Conservation (phyloP, 495 filamentous ascomycete genomes). For the Neurospora tetraspora region DNA sequence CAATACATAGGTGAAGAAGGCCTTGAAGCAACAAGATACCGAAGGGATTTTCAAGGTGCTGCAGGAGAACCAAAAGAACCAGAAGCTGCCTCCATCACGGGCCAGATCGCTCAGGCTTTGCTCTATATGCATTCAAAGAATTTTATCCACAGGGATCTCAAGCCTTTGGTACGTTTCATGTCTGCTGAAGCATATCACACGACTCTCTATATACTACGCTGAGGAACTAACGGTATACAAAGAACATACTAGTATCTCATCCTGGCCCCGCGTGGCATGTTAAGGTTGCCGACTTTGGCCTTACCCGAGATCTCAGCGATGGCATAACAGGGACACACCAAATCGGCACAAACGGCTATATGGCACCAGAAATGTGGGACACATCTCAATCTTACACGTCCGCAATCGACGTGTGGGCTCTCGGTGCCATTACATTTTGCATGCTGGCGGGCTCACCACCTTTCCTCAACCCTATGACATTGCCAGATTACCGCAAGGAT, state of each 20-base stretch:
- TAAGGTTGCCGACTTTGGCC: conserved; percentile 45
- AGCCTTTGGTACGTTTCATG: conserved; percentile 27
- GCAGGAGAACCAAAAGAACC: conserved; percentile 9
- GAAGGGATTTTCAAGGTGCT: no score
- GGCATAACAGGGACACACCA: conserved; percentile 1
- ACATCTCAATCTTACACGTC: neutral
- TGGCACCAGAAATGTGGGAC: conserved; percentile 9
- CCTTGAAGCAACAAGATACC: neutral
- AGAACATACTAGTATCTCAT: conserved; percentile 15
- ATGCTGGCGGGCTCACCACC: no score
- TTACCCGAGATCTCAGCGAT: conserved; percentile 19
- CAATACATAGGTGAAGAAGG: conserved; percentile 5
- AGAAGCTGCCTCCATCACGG: conserved; percentile 26
- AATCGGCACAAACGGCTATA: conserved; percentile 8
- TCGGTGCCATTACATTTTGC: conserved; percentile 6
- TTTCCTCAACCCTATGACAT: no score
- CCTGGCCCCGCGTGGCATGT: conserved; percentile 28
- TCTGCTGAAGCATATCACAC: no score
- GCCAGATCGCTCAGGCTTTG: conserved; percentile 38
- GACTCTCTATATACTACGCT: no score
- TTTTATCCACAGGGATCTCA: conserved; percentile 43
- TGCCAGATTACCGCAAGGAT: no score
- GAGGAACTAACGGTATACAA: no score
- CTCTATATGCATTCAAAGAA: conserved; percentile 36
- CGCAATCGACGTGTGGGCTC: conserved; percentile 14